Evolutionary conservation across 148 eudicot genomes (phyloP).

Genomic region (Chenopodium suecicum): DNA sequence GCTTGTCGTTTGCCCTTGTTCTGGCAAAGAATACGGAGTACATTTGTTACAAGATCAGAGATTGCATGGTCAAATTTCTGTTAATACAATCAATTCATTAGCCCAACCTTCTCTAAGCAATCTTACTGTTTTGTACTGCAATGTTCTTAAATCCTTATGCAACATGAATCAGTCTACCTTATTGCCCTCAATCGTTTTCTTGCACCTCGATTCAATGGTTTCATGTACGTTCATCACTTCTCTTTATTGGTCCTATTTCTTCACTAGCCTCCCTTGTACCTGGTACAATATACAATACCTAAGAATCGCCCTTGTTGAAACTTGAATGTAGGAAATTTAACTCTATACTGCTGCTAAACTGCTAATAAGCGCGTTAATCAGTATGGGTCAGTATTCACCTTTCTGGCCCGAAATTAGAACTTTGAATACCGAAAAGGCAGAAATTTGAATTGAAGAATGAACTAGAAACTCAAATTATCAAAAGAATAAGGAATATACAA

Average conservation of each 20-base stretch:
- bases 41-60: background rate
- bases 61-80: background rate
- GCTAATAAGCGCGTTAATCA: background rate
- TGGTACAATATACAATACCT: background rate
- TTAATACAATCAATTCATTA: background rate
- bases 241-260: background rate
- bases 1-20: background rate
- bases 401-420: too few relatives aligned
- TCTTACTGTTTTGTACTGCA: background rate
- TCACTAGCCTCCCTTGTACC: background rate
- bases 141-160: background rate
- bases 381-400: background rate
- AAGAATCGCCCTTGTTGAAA: background rate
- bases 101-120: background rate
- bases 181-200: background rate
- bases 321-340: background rate
- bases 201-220: background rate
- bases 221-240: background rate
- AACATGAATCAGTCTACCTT: too few relatives aligned
- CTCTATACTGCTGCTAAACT: background rate
- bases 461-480: background rate
- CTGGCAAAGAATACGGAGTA: too few relatives aligned
- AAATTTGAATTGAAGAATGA: background rate
- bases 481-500: background rate
- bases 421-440: background rate